Evolutionary conservation across 1,284 basidiomycete species (phyloP).

Genomic region (Ustilago bromivora): DNA sequence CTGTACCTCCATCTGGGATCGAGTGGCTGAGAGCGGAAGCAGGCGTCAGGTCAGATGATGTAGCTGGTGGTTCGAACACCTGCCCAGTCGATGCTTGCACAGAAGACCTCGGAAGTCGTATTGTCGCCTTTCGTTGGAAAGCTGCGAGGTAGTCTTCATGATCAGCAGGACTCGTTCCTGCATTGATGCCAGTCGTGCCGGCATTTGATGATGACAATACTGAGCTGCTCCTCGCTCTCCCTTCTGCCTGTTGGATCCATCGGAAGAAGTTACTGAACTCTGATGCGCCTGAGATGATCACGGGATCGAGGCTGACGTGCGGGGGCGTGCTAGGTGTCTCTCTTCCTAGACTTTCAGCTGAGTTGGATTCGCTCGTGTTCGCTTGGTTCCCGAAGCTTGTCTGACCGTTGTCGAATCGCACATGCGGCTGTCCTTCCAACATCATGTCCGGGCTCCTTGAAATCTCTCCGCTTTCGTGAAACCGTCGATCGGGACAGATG

Average conservation of each 20-base stretch:
- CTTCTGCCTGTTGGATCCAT: constrained; percentile 23
- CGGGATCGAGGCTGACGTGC: constrained; percentile 15
- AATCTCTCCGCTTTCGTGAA: neutral
- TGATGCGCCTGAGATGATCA: neutral
- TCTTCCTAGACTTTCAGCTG: constrained; percentile 4
- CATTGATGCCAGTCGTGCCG: neutral
- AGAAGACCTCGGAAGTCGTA: constrained; percentile 2
- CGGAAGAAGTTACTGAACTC: constrained; percentile 30
- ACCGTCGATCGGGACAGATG: neutral
- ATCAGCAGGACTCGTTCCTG: neutral
- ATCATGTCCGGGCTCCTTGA: neutral
- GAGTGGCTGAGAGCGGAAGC: neutral
- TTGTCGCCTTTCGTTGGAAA: constrained; percentile 14
- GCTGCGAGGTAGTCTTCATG: constrained; percentile 5
- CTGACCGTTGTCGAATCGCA: constrained; percentile 8
- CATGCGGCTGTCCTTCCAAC: constrained; percentile 1
- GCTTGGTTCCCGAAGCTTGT: neutral
- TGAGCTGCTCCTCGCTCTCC: neutral
- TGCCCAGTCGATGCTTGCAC: neutral
- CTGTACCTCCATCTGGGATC: neutral
- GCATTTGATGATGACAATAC: neutral
- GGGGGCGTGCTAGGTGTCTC: constrained; percentile 25
- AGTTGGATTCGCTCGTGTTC: constrained; percentile 18
- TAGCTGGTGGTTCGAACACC: neutral
- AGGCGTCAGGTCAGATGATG: neutral